Conservation (phyloP, 1,284 basidiomycete genomes). For the Leccinum pseudoinsigne region DNA sequence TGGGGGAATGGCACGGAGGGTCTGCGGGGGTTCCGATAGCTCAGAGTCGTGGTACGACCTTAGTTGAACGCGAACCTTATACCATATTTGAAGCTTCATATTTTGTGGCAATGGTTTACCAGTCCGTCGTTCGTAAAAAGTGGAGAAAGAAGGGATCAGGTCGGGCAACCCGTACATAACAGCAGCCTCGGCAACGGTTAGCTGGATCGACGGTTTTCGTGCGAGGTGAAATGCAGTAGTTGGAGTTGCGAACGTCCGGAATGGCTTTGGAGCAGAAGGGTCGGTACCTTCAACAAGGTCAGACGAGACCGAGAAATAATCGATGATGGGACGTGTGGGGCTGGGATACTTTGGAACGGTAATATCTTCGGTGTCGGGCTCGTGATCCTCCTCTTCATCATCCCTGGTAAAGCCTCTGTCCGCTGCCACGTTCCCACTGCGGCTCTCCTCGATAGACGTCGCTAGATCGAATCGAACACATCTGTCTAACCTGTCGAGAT, state of each 20-base stretch:
- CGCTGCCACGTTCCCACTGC: neutral
- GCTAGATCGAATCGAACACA: conserved; percentile 8
- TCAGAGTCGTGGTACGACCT: conserved; percentile 1
- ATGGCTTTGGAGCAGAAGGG: conserved; percentile 2
- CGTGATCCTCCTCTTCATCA: conserved; percentile 2
- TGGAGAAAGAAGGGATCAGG: conserved; percentile 1
- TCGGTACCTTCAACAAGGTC: conserved; percentile 1
- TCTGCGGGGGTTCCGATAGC: neutral
- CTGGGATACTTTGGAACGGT: neutral
- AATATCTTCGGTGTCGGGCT: conserved; percentile 1
- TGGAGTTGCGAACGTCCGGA: conserved; percentile 5
- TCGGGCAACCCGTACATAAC: conserved; percentile 5
- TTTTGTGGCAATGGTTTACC: neutral
- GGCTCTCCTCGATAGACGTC: neutral
- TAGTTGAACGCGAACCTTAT: conserved; percentile 4
- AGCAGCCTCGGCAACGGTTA: conserved; percentile 4
- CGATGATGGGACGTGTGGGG: neutral
- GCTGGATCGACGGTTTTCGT: neutral
- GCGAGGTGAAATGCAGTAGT: conserved; percentile 12
- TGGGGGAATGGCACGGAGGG: neutral
- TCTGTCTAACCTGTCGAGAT: conserved; percentile 8
- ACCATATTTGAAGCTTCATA: conserved; percentile 9
- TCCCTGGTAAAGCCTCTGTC: neutral
- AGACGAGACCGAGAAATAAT: conserved; percentile 6
- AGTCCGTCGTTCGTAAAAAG: neutral